Evolutionary conservation across 768 basidiomycete genomes (phyloP), one percentile per base, ranked within the genome.

Genomic region (Auricularia auricula-judae): DNA sequence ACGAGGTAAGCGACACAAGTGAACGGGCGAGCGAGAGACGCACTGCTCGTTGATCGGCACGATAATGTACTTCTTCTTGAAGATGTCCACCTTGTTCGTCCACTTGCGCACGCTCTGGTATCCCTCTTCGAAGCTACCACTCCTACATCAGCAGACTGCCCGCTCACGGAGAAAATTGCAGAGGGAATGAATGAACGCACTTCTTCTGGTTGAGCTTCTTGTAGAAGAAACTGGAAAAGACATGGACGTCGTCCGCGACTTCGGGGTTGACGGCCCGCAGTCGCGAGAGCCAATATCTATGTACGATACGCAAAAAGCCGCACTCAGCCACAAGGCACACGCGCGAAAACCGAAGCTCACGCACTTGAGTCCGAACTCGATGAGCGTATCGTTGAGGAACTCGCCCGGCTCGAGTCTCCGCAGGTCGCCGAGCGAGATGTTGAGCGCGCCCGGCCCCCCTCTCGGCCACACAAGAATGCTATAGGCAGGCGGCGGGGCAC

Each of bases 161-260:
- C 29, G 29, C 29, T 3, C 29, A 29, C 29, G 29, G 29, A 29
- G 29, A 29, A 12, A 56, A 51, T 43, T 47, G 11, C 44, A 60
- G n/a, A 44, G 3, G 16, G 51, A n/a, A 43, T 23, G 18, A 61
- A 62, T 16, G 16, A 23, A 71, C 78, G 44, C 72, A 86, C 86
- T 80, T 83, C 72, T 84, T 88, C 63, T 82, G 81, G 65, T 87
- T 87, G 34, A 99, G 76, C 74, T 97, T 96, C 78, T 95, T 92
- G 79, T 95, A 98, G 75, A 99, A 98, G 76, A 98, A 99, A 0
- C 95, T 95, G 73, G 88, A 98, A 79, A 98, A 98, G 3, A 98
- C 82, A 70, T 98, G 88, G 1, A 95, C 80, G 68, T 90, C 82
- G 2, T 86, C 81, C 1, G 85, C 89, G 3, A 91, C 75, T 16